Percentiles rank a stretch among this genome's conserved stretches.
Evolutionary conservation across 441 rosid species (phyloP).

Genomic region (Mallotus repandus): DNA sequence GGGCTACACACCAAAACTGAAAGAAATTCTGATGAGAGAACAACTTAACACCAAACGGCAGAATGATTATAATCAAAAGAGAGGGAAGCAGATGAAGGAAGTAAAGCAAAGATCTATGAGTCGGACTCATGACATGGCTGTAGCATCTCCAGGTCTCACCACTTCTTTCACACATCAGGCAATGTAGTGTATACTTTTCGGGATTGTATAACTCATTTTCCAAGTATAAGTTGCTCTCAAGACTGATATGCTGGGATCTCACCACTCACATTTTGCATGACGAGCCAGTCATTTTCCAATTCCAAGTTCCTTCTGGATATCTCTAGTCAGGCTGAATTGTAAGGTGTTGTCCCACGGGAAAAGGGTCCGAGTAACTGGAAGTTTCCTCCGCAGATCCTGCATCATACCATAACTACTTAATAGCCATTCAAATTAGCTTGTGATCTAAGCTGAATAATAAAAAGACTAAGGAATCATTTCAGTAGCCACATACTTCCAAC

Average conservation of each 20-base stretch:
- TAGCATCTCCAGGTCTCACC: not conserved
- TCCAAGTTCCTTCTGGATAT: slow-evolving; percentile 85
- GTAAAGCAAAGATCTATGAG: slow-evolving; percentile 5
- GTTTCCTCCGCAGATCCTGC: slow-evolving; percentile 95
- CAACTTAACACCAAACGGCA: not conserved
- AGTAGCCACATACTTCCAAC: not conserved
- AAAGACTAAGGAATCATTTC: not conserved
- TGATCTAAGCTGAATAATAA: not conserved
- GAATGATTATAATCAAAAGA: slow-evolving; percentile 1
- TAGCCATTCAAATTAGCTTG: not conserved
- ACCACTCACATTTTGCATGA: not conserved
- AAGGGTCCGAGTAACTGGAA: slow-evolving; percentile 88
- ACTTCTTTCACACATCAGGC: not conserved
- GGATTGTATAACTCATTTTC: not conserved
- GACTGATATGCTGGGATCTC: not conserved
- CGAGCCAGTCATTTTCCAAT: slow-evolving; percentile 48
- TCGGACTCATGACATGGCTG: not conserved
- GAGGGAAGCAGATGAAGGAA: not conserved
- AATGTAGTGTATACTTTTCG: too few relatives aligned
- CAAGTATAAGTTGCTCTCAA: slow-evolving; percentile 6
- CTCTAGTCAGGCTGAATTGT: slow-evolving; percentile 90
- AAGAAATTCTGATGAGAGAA: not conserved
- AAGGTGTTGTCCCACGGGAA: slow-evolving; percentile 95
- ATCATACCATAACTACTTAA: slow-evolving; percentile 1
- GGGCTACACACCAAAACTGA: slow-evolving; percentile 25